Conservation (phyloP, 2,329 filamentous ascomycete species). For the Pseudohalonectria lignicola region DNA sequence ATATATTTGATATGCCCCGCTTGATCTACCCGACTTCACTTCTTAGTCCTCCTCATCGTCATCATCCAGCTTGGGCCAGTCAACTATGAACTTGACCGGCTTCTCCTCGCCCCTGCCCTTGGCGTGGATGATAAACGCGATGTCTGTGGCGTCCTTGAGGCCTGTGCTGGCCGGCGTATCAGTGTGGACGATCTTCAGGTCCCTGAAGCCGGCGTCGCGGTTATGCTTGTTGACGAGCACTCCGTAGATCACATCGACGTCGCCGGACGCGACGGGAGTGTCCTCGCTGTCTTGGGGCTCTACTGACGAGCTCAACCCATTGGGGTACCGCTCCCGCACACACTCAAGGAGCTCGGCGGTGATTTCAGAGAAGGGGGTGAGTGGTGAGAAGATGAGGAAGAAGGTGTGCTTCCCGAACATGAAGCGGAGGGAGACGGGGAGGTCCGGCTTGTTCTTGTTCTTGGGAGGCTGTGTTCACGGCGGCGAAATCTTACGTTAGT, state of each 20-base stretch:
- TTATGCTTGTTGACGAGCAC: conserved; percentile 32
- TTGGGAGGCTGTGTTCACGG: not conserved
- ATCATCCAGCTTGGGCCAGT: conserved; percentile 21
- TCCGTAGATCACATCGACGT: conserved; percentile 32
- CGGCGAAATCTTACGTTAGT: too few relatives aligned
- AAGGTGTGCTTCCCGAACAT: conserved; percentile 64
- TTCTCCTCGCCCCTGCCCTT: conserved; percentile 23
- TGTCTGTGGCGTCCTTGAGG: conserved; percentile 32
- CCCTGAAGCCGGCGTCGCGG: conserved; percentile 36
- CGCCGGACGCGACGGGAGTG: conserved; percentile 26
- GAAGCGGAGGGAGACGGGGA: conserved; percentile 56
- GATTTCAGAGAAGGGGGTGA: conserved; percentile 43
- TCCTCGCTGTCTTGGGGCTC: conserved; percentile 14
- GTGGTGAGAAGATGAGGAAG: conserved; percentile 52
- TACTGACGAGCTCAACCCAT: conserved; percentile 32
- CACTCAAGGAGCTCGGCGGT: conserved; percentile 47
- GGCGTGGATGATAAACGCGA: conserved; percentile 36
- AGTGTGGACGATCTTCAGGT: conserved; percentile 23
- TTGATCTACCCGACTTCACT: too few relatives aligned
- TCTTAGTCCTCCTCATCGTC: conserved; percentile 27
- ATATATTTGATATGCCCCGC: too few relatives aligned
- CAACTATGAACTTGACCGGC: conserved; percentile 26
- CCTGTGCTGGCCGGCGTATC: conserved; percentile 30
- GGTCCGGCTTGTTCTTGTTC: conserved; percentile 18
- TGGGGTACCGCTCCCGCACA: conserved; percentile 44